Evolutionary conservation across 192 early-diverging fungal species (phyloP).

Genomic region (Rhizophagus sp.): DNA sequence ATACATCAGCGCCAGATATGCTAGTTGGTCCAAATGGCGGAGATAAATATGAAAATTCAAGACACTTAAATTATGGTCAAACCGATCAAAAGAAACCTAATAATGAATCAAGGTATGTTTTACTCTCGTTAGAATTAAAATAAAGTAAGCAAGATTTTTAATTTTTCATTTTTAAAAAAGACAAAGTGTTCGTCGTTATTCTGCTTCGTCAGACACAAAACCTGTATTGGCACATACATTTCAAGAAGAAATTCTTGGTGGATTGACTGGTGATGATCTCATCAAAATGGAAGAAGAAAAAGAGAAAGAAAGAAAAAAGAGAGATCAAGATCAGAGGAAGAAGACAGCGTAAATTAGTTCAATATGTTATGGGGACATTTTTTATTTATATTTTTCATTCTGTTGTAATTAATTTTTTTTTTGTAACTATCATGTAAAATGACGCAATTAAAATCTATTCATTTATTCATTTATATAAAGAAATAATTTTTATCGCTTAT

Average conservation of each 20-base stretch:
- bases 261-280: neutral
- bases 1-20: neutral
- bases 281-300: slow-evolving; percentile 1
- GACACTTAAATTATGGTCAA: slow-evolving; percentile 11
- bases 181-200: neutral
- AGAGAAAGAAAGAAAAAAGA: neutral
- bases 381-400: no score
- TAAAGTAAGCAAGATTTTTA: neutral
- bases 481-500: no score
- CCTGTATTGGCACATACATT: neutral
- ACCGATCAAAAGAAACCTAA: neutral
- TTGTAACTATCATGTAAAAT: no score
- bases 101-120: neutral
- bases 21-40: neutral
- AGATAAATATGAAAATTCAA: slow-evolving; percentile 4
- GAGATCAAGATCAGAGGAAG: neutral
- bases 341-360: neutral
- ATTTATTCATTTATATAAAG: no score
- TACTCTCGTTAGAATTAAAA: neutral
- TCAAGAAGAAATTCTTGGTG: neutral
- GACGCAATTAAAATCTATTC: no score
- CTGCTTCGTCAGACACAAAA: neutral
- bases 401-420: no score
- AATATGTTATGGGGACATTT: no score
- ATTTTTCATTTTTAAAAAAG: neutral